Percentiles rank a stretch among this genome's conserved stretches.
phyloP scores from a whole-genome alignment of 73 alveolate genomes.

The Tetrahymena thermophila region DNA sequence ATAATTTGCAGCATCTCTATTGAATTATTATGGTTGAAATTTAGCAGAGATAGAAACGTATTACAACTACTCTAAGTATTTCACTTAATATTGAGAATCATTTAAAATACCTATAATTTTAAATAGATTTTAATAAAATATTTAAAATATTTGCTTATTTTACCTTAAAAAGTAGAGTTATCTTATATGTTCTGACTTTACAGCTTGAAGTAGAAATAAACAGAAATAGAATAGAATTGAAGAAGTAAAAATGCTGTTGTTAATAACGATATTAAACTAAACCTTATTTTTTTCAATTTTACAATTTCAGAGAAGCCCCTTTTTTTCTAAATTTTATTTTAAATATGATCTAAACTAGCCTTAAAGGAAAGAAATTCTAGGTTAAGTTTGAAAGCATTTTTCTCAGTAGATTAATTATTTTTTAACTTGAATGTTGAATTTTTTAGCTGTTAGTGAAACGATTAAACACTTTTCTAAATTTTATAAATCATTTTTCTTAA shows the following conservation, averaged over 20 bases:
- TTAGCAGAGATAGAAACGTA: background rate
- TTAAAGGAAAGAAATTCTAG: background rate
- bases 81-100: background rate
- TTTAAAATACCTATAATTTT: background rate
- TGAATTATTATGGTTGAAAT: background rate
- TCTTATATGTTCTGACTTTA: background rate
- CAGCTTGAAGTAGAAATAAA: background rate
- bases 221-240: background rate
- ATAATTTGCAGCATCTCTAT: background rate
- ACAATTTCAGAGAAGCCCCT: background rate
- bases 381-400: background rate
- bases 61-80: background rate
- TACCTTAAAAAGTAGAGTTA: background rate
- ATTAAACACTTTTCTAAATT: background rate
- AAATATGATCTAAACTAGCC: background rate
- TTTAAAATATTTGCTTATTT: no score
- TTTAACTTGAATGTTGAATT: background rate
- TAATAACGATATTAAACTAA: background rate
- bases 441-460: background rate
- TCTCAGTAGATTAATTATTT: background rate
- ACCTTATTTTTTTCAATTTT: background rate
- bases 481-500: background rate
- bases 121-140: no score
- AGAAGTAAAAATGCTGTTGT: background rate
- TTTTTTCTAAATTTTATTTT: background rate